Percentiles rank a stretch among this genome's conserved stretches.
phyloP scores from a whole-genome alignment of 176 grass and related monocot genomes.

The Areca catechu region DNA sequence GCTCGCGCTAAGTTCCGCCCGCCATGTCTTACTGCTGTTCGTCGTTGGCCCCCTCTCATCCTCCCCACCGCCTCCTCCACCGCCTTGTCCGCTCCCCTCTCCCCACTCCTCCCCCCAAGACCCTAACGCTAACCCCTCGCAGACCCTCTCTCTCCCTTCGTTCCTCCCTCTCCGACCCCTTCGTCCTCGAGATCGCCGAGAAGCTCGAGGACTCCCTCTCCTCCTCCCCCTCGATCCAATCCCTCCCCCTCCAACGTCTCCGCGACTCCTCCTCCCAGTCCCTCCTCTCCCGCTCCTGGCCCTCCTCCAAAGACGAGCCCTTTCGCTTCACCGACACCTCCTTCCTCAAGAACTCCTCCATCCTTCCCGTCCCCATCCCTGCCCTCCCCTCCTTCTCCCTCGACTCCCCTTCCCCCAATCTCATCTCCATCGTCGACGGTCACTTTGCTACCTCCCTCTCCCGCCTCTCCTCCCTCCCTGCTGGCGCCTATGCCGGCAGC shows the following conservation, averaged over 20 bases:
- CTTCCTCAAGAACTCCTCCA: constrained; percentile 34
- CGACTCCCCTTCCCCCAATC: constrained; percentile 23
- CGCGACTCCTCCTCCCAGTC: constrained; percentile 44
- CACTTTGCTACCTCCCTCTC: constrained; percentile 28
- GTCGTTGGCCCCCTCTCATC: background rate
- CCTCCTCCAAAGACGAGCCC: constrained; percentile 49
- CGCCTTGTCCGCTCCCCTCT: background rate
- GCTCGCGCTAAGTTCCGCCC: too few species aligned
- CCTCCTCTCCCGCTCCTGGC: constrained; percentile 55
- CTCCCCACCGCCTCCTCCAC: constrained; percentile 4
- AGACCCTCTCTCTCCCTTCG: background rate
- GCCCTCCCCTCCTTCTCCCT: constrained; percentile 10
- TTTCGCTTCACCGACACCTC: constrained; percentile 66
- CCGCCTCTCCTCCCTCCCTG: constrained; percentile 23
- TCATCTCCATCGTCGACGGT: constrained; percentile 35
- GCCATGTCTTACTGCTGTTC: constrained; percentile 21
- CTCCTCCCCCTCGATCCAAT: background rate
- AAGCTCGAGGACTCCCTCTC: constrained; percentile 44
- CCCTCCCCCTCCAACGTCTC: background rate
- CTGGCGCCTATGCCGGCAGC: constrained; percentile 28
- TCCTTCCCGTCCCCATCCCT: constrained; percentile 31
- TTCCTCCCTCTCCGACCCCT: constrained; percentile 29
- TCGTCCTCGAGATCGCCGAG: constrained; percentile 48
- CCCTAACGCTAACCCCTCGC: background rate
- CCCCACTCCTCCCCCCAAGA: background rate